Evolutionary conservation across 139 green algal species (phyloP), one percentile per base, ranked within the genome.

Genomic region (Desmodesmus armatus): DNA sequence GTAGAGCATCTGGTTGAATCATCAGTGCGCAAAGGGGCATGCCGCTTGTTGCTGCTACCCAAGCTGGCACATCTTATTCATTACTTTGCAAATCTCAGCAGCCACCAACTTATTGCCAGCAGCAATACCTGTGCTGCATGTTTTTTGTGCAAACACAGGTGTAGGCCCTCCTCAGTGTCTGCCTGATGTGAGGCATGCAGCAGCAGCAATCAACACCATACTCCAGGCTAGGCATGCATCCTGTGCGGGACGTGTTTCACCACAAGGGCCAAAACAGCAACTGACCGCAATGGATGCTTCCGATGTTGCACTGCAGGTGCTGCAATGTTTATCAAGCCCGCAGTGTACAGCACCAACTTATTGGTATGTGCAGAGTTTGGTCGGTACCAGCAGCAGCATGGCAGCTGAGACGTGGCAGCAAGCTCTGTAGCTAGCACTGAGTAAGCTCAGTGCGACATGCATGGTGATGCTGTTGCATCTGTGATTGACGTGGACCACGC

Each of bases 321-420:
- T 39, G 76, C 76, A 11, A 51, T 82, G 9, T 82, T 82, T 53
- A 82, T 82, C 33, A 82, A 82, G 51, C 76, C 76, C 15, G n/a
- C 51, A 40, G 76, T 72, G 53, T 2, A 72, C 51, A 5, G 2
- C 6, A 39, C 0, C 2, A 82, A 82, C 33, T 23, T 37, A 15
- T 35, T 25, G 35, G 51, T 72, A 29, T 82, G 76, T 51, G 76
- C 76, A 58, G 4, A 72, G 53, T 71, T 82, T 72, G 76, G n/a
- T n/a, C n/a, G n/a, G n/a, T n/a, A n/a, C n/a, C n/a, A n/a, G n/a
- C n/a, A n/a, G n/a, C n/a, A n/a, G n/a, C n/a, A n/a, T n/a, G n/a
- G n/a, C n/a, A n/a, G n/a, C n/a, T n/a, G n/a, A n/a, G n/a, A n/a
- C n/a, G n/a, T n/a, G n/a, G n/a, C n/a, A n/a, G n/a, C n/a, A n/a